A percentile compares a stretch with the other conserved stretches of the same genome.
phyloP scores from a whole-genome alignment of 1,284 basidiomycete species.

The Porogramme epimiltina region DNA sequence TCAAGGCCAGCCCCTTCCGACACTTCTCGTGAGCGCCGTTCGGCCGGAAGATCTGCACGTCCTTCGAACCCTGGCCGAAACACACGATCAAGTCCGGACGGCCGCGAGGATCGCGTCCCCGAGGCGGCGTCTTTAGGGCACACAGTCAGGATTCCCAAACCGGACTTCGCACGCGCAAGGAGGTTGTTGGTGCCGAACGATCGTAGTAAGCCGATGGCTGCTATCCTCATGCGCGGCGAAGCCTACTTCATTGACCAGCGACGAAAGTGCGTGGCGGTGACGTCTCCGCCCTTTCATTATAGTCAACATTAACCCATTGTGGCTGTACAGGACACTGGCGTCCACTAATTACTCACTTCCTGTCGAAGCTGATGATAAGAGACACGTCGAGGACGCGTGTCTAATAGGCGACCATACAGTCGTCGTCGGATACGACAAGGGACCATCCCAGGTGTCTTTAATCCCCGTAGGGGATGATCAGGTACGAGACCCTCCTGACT shows the following conservation, averaged over 20 bases:
- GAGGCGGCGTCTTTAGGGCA: slow-evolving; percentile 6
- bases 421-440: slow-evolving; percentile 45
- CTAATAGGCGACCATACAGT: slow-evolving; percentile 40
- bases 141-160: slow-evolving; percentile 40
- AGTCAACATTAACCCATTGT: slow-evolving; percentile 5
- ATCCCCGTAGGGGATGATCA: slow-evolving; percentile 34
- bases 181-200: slow-evolving; percentile 43
- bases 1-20: not conserved
- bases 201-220: slow-evolving; percentile 38
- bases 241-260: slow-evolving; percentile 47
- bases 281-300: slow-evolving; percentile 5
- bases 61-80: slow-evolving; percentile 2
- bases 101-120: slow-evolving; percentile 3
- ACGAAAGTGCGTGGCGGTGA: slow-evolving; percentile 30
- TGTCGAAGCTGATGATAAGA: slow-evolving; percentile 27
- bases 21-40: not conserved
- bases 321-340: slow-evolving; percentile 36
- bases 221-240: slow-evolving; percentile 54
- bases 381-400: slow-evolving; percentile 41
- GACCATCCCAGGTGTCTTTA: slow-evolving; percentile 42
- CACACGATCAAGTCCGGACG: slow-evolving; percentile 7
- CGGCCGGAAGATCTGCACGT: slow-evolving; percentile 1
- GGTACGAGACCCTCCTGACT: slow-evolving; percentile 18
- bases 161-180: slow-evolving; percentile 40
- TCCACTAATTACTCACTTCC: slow-evolving; percentile 44